Evolutionary conservation across 345 rosid genomes (phyloP), one percentile per base, ranked within the genome.

Genomic region (Moricandia moricandioides): DNA sequence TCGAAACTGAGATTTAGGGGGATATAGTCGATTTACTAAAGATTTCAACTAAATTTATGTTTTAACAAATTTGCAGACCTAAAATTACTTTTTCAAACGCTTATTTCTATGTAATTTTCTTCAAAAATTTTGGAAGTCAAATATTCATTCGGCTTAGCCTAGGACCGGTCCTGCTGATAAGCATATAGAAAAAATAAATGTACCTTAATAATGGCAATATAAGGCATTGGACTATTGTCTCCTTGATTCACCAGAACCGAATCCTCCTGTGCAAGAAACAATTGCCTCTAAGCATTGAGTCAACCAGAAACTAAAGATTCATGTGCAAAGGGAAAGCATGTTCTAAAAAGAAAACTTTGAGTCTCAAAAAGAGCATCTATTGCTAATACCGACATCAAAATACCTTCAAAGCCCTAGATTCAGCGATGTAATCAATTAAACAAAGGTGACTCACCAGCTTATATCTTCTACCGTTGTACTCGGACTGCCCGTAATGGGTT

Each of bases 391-490:
- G 4, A 47, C 24, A 66, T 49, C 67, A 21, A 71, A 43, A 3
- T 24, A 45, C 72, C 60, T 58, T 8, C 0, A 10, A 58, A 67
- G n/a, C 14, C 65, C 45, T 39, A 65, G 57, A 29, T 64, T 3
- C 14, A 30, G 7, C 29, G 8, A 64, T 14, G 54, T 27, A 37
- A 27, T 2, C 51, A 72, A 54, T 11, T 43, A 14, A 59, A 60
- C 24, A 58, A 71, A 70, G 10, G 21, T 58, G 18, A 45, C 97
- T 89, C 77, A 95, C 99, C 47, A 92, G 89, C 9, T 91, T 93
- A 70, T 86, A 96, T 35, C 65, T 84, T 55, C 82, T 87, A 3
- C 93, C 95, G 57, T 91, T 96, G 27, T 79, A 92, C 76, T 92
- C 98, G 55, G 91, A 96, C 1, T 87, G 86, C 33, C 57, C 70